These are phyloP conservation scores for Betula pendula DNA, from an alignment of 306 rosid species.

Conservation along the genomic window DNA sequence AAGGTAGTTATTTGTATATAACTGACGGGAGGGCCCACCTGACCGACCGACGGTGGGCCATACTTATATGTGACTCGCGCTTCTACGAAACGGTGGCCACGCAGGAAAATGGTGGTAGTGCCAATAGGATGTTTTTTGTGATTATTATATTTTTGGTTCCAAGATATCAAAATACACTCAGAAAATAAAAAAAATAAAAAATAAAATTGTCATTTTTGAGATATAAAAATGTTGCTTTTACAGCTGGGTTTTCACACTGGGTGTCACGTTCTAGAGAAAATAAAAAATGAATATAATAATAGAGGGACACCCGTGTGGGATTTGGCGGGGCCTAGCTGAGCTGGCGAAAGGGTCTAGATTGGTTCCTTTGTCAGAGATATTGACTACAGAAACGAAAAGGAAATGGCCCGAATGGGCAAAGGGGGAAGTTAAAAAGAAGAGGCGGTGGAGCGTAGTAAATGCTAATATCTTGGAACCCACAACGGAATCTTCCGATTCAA, in stretches of 20 bases:
- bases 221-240: too few species aligned
- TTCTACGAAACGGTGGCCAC: conserved; percentile 4
- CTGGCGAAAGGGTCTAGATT: conserved; percentile 18
- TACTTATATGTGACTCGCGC: too few species aligned
- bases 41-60: conserved; percentile 7
- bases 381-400: background rate
- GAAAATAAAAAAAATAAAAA: too few species aligned
- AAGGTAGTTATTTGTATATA: background rate
- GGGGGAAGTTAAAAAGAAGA: background rate
- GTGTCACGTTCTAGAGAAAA: too few species aligned
- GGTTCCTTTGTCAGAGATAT: conserved; percentile 16
- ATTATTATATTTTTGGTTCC: too few species aligned
- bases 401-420: too few species aligned
- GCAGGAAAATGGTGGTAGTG: too few species aligned
- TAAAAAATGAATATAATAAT: background rate
- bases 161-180: too few species aligned
- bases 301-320: conserved; percentile 9
- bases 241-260: too few species aligned
- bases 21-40: background rate
- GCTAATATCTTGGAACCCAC: background rate
- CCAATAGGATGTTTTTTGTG: too few species aligned
- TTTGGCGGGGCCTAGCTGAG: conserved; percentile 17
- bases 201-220: too few species aligned
- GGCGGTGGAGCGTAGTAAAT: background rate
- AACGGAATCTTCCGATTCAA: conserved; percentile 5